Base-by-base conservation (phyloP, 148 eudicot species). In the Rhododendron ferrugineum region DNA sequence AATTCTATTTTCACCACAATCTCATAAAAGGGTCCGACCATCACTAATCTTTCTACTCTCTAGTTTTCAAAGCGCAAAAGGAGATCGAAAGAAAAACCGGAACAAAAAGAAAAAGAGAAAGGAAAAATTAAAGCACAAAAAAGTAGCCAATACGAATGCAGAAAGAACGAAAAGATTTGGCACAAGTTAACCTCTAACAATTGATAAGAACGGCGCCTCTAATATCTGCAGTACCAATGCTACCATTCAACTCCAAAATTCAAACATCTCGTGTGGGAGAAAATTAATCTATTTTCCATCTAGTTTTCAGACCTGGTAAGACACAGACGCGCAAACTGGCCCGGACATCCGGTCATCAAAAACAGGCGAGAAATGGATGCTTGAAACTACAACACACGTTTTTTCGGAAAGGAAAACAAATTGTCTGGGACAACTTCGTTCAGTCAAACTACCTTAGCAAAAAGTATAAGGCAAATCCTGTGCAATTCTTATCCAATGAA, bases 401-500 rank as follows among this genome's bases (percentile, higher is more conserved):
- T 40, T 64, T 60, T 36, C 23, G 5, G 56, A 42, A 26, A 82
- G 84, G 54, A 11, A 82, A 56, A 62, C 23, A 18, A 30, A 40
- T n/a, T 62, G 75, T 14, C 32, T 11, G 14, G 78, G 78, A 72
- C 85, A 68, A 83, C 85, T 83, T 83, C 72, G 30, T 47, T 28
- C 73, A 32, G 20, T 37, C 13, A 16, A 66, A 28, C n/a, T 16
- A 23, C 37, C 78, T 68, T 68, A 46, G 7, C 73, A 83, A 82
- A 82, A 58, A 26, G 70, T 64, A 82, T 58, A 26, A 64, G 37
- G 62, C 78, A 28, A 82, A 46, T n/a, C 78, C 11, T 46, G 26
- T 46, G 47, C 30, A 82, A 23, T 70, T 70, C 54, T 30, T 23
- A 37, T 42, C 44, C 46, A 83, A 70, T 26, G 2, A 70, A 37